phyloP scores from a whole-genome alignment of 73 alveolate genomes.

The Paramecium primaurelia region DNA sequence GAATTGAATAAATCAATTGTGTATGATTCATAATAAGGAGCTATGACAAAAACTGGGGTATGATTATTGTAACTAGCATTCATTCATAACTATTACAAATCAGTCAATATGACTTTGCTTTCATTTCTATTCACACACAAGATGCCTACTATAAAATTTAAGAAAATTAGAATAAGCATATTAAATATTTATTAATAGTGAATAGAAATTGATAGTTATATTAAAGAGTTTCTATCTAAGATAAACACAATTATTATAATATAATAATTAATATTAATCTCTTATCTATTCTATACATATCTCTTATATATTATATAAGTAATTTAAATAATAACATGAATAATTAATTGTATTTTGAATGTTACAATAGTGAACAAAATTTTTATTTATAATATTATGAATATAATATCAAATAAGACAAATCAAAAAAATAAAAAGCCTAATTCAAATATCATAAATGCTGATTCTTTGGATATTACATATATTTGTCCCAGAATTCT shows the following conservation, averaged over 20 bases:
- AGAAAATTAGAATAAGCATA: not conserved
- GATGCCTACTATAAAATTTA: not conserved
- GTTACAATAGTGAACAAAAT: not conserved
- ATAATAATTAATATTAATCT: no score
- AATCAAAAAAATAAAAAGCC: not conserved
- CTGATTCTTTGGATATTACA: constrained; percentile 75
- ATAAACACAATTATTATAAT: no score
- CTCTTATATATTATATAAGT: no score
- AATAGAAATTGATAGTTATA: not conserved
- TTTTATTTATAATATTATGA: not conserved
- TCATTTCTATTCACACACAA: not conserved
- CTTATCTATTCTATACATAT: no score
- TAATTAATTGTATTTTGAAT: not conserved
- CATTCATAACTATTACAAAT: not conserved
- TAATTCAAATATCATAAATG: not conserved
- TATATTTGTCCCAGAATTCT: constrained; percentile 88
- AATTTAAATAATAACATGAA: no score
- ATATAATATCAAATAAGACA: not conserved
- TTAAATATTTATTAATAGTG: not conserved
- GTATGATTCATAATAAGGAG: not conserved
- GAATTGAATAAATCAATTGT: not conserved
- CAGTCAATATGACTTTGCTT: not conserved
- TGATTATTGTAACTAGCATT: not conserved
- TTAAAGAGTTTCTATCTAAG: not conserved
- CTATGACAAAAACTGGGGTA: not conserved